phyloP scores from a whole-genome alignment of 371 early-diverging fungal genomes.

The Neoconidiobolus thromboides region DNA sequence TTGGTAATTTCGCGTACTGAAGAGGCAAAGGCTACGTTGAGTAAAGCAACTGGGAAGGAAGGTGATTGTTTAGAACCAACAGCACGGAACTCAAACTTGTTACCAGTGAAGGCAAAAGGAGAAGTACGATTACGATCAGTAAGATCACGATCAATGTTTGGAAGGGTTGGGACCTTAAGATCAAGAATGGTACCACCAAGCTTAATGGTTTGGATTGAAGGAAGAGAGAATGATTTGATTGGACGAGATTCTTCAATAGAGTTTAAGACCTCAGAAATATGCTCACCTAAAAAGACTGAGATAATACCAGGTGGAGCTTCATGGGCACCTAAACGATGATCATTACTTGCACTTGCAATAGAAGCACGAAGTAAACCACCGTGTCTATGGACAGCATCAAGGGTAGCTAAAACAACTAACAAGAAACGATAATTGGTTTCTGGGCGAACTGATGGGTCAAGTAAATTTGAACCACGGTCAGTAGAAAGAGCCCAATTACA shows the following conservation, averaged over 20 bases:
- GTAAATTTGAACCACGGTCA: slow-evolving; percentile 82
- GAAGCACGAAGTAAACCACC: slow-evolving; percentile 72
- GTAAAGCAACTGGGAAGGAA: slow-evolving; percentile 80
- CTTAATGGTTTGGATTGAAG: slow-evolving; percentile 70
- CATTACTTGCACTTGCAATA: slow-evolving; percentile 85
- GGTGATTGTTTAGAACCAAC: slow-evolving; percentile 96
- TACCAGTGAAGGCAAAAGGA: slow-evolving; percentile 97
- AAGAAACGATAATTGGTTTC: slow-evolving; percentile 94
- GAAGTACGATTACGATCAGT: slow-evolving; percentile 98
- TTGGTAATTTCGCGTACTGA: slow-evolving; percentile 53
- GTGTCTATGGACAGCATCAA: slow-evolving; percentile 81
- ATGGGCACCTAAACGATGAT: slow-evolving; percentile 93
- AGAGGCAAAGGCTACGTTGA: slow-evolving; percentile 84
- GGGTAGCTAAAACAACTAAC: slow-evolving; percentile 70
- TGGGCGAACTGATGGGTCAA: slow-evolving; percentile 81
- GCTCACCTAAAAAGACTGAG: slow-evolving; percentile 90
- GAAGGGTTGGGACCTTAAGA: slow-evolving; percentile 82
- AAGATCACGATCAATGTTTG: slow-evolving; percentile 82
- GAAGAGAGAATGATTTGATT: slow-evolving; percentile 58
- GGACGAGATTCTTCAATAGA: slow-evolving; percentile 74
- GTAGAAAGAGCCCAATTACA: slow-evolving; percentile 97
- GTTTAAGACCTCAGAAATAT: slow-evolving; percentile 80
- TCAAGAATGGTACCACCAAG: slow-evolving; percentile 89
- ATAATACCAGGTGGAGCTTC: slow-evolving; percentile 97
- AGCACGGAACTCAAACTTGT: slow-evolving; percentile 99